phyloP scores from a whole-genome alignment of 495 filamentous ascomycete species.

The Trichoderma virens region DNA sequence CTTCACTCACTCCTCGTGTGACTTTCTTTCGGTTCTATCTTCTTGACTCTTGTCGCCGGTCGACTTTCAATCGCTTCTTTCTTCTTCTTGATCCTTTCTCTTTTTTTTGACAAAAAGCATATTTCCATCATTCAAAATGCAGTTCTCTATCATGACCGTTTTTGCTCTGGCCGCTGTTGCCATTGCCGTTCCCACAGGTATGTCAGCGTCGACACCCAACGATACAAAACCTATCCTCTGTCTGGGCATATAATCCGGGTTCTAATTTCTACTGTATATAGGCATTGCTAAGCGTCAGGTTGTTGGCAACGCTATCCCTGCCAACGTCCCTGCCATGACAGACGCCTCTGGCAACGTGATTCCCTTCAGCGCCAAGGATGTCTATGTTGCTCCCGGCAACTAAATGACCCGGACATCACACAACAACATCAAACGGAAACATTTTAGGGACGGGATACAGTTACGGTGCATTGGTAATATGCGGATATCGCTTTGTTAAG shows the following conservation, averaged over 20 bases:
- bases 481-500: background rate
- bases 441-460: no score
- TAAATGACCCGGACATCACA: conserved; percentile 16
- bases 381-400: conserved; percentile 24
- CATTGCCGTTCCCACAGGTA: conserved; percentile 35
- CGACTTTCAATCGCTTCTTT: conserved; percentile 29
- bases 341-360: conserved; percentile 31
- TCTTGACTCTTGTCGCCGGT: conserved; percentile 35
- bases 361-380: conserved; percentile 29
- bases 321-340: conserved; percentile 29
- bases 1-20: conserved; percentile 9
- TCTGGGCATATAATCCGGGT: no score
- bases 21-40: conserved; percentile 8
- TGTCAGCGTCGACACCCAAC: conserved; percentile 13
- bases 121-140: conserved; percentile 37
- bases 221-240: background rate
- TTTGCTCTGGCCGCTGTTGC: conserved; percentile 40
- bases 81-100: conserved; percentile 13
- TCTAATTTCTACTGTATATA: background rate
- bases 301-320: conserved; percentile 18
- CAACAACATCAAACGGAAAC: no score
- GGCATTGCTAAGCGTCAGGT: conserved; percentile 9
- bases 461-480: no score
- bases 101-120: background rate
- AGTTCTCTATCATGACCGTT: conserved; percentile 39